Evolutionary conservation across 2,329 filamentous ascomycete genomes (phyloP).

Genomic region (Dactylonectria estremocensis): DNA sequence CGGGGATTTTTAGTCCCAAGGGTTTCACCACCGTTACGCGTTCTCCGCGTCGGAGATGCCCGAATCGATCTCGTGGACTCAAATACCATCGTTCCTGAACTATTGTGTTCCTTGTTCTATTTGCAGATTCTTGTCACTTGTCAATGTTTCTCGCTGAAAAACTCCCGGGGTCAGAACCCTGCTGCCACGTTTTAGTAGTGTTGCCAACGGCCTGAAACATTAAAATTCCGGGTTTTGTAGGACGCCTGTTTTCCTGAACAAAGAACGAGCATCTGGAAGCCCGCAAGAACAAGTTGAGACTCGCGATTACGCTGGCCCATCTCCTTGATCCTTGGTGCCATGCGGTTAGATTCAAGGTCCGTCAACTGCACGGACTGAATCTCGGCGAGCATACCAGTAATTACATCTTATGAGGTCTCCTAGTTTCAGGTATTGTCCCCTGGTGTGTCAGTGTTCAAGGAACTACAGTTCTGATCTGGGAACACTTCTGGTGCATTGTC

Average conservation of each 20-base stretch:
- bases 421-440: background rate
- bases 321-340: background rate
- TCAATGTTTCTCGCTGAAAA: background rate
- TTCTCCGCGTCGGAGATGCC: background rate
- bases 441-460: background rate
- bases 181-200: background rate
- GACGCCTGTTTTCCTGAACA: conserved; percentile 18
- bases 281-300: background rate
- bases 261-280: conserved; percentile 22
- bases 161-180: background rate
- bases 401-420: background rate
- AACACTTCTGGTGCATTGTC: background rate
- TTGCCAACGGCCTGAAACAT: conserved; percentile 10
- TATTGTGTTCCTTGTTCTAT: background rate
- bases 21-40: background rate
- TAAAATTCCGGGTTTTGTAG: background rate
- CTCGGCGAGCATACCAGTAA: background rate
- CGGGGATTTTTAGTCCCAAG: background rate
- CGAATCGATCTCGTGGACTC: background rate
- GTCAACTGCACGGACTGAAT: background rate
- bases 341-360: background rate
- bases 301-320: background rate
- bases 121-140: conserved; percentile 10
- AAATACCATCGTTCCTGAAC: background rate
- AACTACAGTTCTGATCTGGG: background rate